A percentile compares a stretch with the other conserved stretches of the same genome.
Evolutionary conservation across 2,329 filamentous ascomycete genomes (phyloP).

Genomic region (Aspergillus japonicus): DNA sequence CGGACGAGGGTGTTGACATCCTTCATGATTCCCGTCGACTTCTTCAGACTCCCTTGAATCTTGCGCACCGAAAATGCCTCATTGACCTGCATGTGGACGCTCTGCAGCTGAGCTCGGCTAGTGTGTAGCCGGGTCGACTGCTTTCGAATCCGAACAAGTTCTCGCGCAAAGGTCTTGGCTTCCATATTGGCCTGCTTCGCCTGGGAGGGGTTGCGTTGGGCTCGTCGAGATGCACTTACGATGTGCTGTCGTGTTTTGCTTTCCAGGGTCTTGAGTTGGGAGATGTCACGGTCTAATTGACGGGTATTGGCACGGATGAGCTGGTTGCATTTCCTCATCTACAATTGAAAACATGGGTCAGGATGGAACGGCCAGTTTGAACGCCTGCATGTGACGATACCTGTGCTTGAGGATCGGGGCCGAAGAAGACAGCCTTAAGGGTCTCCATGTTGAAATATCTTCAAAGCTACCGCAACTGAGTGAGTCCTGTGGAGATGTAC

Average conservation of each 20-base stretch:
- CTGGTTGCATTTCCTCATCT: conserved; percentile 94
- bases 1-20: conserved; percentile 85
- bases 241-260: conserved; percentile 82
- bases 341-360: conserved; percentile 15
- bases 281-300: conserved; percentile 91
- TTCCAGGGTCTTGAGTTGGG: conserved; percentile 73
- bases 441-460: conserved; percentile 68
- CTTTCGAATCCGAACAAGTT: conserved; percentile 79
- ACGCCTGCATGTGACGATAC: conserved; percentile 50
- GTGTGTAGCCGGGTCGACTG: conserved; percentile 73
- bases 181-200: conserved; percentile 77
- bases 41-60: conserved; percentile 88
- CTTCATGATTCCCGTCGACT: conserved; percentile 91
- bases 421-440: conserved; percentile 80
- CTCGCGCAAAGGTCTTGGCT: conserved; percentile 81
- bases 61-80: conserved; percentile 94
- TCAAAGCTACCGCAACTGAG: neutral
- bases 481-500: neutral
- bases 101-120: conserved; percentile 85
- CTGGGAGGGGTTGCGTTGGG: conserved; percentile 74
- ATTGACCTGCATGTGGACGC: conserved; percentile 95
- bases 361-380: neutral
- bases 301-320: conserved; percentile 87
- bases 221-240: conserved; percentile 75
- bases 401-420: conserved; percentile 90